Conservation (phyloP, 441 rosid genomes). For the Pelargonium citronellum region DNA sequence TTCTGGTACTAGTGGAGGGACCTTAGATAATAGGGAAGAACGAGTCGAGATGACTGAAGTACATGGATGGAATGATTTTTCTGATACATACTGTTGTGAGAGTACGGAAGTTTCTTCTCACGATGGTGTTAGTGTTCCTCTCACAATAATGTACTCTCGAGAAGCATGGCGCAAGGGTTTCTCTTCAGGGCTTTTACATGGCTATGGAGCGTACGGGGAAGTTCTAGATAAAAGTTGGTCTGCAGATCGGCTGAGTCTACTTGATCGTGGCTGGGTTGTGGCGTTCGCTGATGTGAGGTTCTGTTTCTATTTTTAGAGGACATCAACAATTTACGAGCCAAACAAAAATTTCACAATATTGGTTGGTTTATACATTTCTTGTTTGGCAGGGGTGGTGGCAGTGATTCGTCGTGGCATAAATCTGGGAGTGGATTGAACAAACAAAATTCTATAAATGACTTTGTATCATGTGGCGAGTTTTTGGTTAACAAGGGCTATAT, state of each 20-base stretch:
- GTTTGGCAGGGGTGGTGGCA: constrained; percentile 63
- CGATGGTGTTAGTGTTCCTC: constrained; percentile 68
- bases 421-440: constrained; percentile 57
- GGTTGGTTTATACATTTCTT: neutral
- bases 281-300: constrained; percentile 96
- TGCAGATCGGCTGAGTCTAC: constrained; percentile 64
- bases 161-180: constrained; percentile 51
- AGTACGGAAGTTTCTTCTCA: constrained; percentile 60
- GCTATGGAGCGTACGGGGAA: constrained; percentile 94
- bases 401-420: constrained; percentile 73
- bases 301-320: constrained; percentile 19
- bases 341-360: neutral
- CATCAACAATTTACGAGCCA: neutral
- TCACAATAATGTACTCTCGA: constrained; percentile 69
- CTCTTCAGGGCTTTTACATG: constrained; percentile 72
- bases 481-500: constrained; percentile 66
- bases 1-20: constrained; percentile 26
- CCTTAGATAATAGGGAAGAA: constrained; percentile 19
- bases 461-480: constrained; percentile 50
- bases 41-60: constrained; percentile 22
- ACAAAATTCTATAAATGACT: constrained; percentile 65
- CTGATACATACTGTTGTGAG: constrained; percentile 56
- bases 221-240: constrained; percentile 77
- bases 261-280: constrained; percentile 89
- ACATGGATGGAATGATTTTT: constrained; percentile 46